A percentile compares a stretch with the other conserved stretches of the same genome.
phyloP scores from a whole-genome alignment of 768 basidiomycete genomes.

The Kwoniella sp. region DNA sequence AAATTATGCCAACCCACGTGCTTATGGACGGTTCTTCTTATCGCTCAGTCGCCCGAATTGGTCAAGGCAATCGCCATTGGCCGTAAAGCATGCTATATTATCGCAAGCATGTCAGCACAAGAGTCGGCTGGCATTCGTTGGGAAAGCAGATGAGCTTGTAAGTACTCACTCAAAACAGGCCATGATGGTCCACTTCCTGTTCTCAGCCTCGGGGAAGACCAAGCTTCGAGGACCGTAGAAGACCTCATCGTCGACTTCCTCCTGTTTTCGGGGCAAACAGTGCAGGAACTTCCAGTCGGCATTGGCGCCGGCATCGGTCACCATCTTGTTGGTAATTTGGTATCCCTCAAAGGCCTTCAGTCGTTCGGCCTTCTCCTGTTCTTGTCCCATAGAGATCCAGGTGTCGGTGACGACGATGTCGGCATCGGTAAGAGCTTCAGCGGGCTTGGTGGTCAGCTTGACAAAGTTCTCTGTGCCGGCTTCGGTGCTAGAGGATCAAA shows the following conservation, averaged over 20 bases:
- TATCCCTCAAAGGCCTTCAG: conserved; percentile 85
- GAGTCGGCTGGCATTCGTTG: too few relatives aligned
- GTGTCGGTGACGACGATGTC: conserved; percentile 98
- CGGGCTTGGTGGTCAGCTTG: conserved; percentile 61
- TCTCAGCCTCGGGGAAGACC: conserved; percentile 92
- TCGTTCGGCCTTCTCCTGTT: conserved; percentile 85
- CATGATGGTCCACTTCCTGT: conserved; percentile 96
- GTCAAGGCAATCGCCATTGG: conserved; percentile 18
- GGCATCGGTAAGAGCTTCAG: conserved; percentile 82
- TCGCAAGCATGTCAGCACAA: too few relatives aligned
- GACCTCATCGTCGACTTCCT: conserved; percentile 97
- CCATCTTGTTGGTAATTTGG: conserved; percentile 88
- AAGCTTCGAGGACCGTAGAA: conserved; percentile 91
- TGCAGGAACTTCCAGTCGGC: conserved; percentile 93
- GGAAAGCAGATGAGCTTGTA: too few relatives aligned
- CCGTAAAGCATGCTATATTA: conserved; percentile 17
- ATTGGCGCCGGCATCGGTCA: conserved; percentile 76
- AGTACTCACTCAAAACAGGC: conserved; percentile 67
- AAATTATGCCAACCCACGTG: too few relatives aligned
- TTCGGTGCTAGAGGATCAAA: conserved; percentile 30
- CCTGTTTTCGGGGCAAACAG: conserved; percentile 85
- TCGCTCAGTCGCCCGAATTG: too few relatives aligned
- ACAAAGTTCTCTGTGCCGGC: conserved; percentile 46
- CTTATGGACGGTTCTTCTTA: too few relatives aligned
- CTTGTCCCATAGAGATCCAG: conserved; percentile 99